Evolutionary conservation across 345 rosid genomes (phyloP), one percentile per base, ranked within the genome.

Genomic region (Eucalyptus sideroxylon): DNA sequence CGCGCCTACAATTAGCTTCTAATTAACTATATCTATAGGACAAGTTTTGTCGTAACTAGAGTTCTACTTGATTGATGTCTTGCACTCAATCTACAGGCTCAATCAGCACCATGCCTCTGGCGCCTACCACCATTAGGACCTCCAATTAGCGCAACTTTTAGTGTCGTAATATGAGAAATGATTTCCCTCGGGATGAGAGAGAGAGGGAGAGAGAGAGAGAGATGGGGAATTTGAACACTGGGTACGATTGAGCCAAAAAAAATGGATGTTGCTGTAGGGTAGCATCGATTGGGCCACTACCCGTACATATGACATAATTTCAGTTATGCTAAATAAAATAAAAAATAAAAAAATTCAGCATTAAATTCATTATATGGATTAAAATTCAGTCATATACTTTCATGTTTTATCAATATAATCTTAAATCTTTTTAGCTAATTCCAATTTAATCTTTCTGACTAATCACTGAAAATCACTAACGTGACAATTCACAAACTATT

Each of bases 401-500:
- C 16, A 0, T 4, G 5, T n/a, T 65, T 4, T 65, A 3, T n/a
- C 10, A 65, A 65, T n/a, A n/a, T 62, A 62, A 10, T 65, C 3
- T 16, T 65, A 15, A 15, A n/a, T 2, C 0, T 15, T 65, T 65
- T 14, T 14, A 30, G 8, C 5, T 14, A 65, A n/a, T 65, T 16
- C 10, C 11, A 67, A 67, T 16, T 10, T 60, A 60, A 26, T 26
- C 16, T 11, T 60, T 59, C 1, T 1, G 2, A 26, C 67, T 26
- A 60, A 27, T 0, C 7, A 27, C 4, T 0, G 0, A 26, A 60
- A 60, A 26, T 11, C 8, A 60, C 4, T 26, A 2, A 60, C 4
- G 1, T 5, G 15, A 5, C 31, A 60, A 60, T 60, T 10, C 16
- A 60, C n/a, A 26, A 10, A 26, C 16, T 26, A 60, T 60, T 60